A percentile compares a stretch with the other conserved stretches of the same genome.
phyloP scores from a whole-genome alignment of 2,329 filamentous ascomycete genomes.

The Rhynchosporium agropyri region DNA sequence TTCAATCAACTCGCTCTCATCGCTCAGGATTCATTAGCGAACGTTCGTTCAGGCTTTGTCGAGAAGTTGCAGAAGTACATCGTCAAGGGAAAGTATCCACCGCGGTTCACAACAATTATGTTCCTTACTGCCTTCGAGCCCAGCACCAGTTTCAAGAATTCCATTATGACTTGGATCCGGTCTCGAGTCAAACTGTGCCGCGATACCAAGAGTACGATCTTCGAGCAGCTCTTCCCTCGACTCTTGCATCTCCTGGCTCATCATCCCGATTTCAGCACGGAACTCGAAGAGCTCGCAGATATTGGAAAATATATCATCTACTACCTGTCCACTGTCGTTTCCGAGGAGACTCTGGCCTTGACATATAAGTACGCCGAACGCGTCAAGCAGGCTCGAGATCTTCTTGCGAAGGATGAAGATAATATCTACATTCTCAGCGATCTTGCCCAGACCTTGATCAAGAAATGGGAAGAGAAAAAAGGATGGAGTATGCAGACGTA shows the following conservation, averaged over 20 bases:
- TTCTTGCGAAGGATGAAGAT: slow-evolving; percentile 64
- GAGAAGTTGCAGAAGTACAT: slow-evolving; percentile 90
- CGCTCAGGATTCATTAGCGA: slow-evolving; percentile 73
- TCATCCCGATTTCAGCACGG: slow-evolving; percentile 81
- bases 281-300: slow-evolving; percentile 71
- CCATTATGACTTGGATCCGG: slow-evolving; percentile 85
- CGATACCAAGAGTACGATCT: slow-evolving; percentile 60
- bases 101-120: slow-evolving; percentile 84
- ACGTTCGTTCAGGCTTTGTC: slow-evolving; percentile 79
- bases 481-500: slow-evolving; percentile 86
- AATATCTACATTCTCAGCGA: slow-evolving; percentile 87
- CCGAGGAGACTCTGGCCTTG: slow-evolving; percentile 81
- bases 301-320: slow-evolving; percentile 89
- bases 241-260: slow-evolving; percentile 88
- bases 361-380: slow-evolving; percentile 92
- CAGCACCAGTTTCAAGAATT: slow-evolving; percentile 67
- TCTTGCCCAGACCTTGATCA: slow-evolving; percentile 78
- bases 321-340: slow-evolving; percentile 81
- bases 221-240: slow-evolving; percentile 81
- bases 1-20: slow-evolving; percentile 84
- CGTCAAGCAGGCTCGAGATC: slow-evolving; percentile 87
- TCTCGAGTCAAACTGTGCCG: slow-evolving; percentile 72
- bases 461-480: slow-evolving; percentile 83
- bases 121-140: slow-evolving; percentile 95
- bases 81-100: slow-evolving; percentile 67